Conservation (phyloP, 129 eudicot species). For the Flaveria bidentis region DNA sequence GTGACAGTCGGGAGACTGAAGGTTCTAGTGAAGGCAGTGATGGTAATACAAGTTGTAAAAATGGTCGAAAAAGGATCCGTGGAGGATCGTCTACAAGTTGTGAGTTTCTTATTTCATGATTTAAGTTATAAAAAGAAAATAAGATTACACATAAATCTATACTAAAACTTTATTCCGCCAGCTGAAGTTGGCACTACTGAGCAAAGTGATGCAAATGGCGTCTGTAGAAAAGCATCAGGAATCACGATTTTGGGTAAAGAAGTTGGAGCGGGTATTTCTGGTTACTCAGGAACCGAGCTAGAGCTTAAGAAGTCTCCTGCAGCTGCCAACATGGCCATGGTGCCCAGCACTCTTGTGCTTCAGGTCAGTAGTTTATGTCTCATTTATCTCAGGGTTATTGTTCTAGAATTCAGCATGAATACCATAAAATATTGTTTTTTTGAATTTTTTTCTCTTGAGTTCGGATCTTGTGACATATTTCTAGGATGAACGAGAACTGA, state of each 20-base stretch:
- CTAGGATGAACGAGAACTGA: slow-evolving; percentile 80
- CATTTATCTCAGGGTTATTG: background rate
- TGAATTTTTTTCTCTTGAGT: background rate
- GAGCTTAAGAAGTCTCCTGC: slow-evolving; percentile 54
- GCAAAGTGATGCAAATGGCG: slow-evolving; percentile 39
- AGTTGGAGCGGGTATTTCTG: slow-evolving; percentile 41
- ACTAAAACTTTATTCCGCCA: slow-evolving; percentile 19
- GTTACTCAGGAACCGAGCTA: slow-evolving; percentile 40
- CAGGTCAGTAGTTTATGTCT: slow-evolving; percentile 44
- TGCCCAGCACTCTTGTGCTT: slow-evolving; percentile 52
- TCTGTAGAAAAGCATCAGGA: slow-evolving; percentile 45
- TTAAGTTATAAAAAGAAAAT: background rate
- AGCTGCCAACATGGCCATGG: slow-evolving; percentile 29
- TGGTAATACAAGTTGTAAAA: slow-evolving; percentile 61
- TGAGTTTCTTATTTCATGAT: slow-evolving; percentile 35
- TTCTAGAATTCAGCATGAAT: background rate
- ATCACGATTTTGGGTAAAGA: slow-evolving; percentile 36
- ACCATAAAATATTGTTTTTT: background rate
- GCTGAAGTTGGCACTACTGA: slow-evolving; percentile 53
- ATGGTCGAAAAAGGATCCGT: slow-evolving; percentile 64
- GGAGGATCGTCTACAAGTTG: slow-evolving; percentile 64
- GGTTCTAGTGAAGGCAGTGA: slow-evolving; percentile 90
- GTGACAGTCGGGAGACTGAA: slow-evolving; percentile 75
- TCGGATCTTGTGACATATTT: slow-evolving; percentile 6
- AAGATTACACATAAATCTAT: background rate